Percentiles rank a stretch among this genome's conserved stretches.
These are phyloP conservation scores for Rhizopogon vesiculosus DNA, from an alignment of 768 basidiomycete species.

Conservation along the genomic window DNA sequence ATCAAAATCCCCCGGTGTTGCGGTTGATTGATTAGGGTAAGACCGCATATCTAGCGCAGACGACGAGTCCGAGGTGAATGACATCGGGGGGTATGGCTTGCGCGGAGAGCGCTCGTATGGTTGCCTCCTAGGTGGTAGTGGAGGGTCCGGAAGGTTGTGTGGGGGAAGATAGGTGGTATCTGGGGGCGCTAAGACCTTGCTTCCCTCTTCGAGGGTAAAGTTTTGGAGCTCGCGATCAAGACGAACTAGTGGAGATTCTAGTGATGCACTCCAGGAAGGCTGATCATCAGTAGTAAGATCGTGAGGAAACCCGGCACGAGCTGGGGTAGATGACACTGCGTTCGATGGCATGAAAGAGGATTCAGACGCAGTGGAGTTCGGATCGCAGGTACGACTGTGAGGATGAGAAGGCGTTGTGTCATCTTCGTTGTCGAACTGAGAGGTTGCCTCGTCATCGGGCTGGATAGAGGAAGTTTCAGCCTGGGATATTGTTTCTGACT, in stretches of 20 bases:
- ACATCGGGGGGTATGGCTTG: slow-evolving; percentile 24
- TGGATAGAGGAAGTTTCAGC: slow-evolving; percentile 4
- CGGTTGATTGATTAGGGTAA: slow-evolving; percentile 29
- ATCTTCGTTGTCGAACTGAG: slow-evolving; percentile 8
- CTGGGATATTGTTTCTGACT: slow-evolving; percentile 29
- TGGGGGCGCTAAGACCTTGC: slow-evolving; percentile 22
- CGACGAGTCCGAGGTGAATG: slow-evolving; percentile 30
- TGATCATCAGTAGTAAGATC: slow-evolving; percentile 42
- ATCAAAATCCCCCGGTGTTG: slow-evolving; percentile 36
- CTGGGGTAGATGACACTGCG: slow-evolving; percentile 78
- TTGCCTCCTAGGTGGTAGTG: slow-evolving; percentile 34
- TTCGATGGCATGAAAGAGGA: slow-evolving; percentile 72
- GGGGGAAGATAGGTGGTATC: slow-evolving; percentile 41
- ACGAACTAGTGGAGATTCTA: slow-evolving; percentile 71
- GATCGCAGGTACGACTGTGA: slow-evolving; percentile 21
- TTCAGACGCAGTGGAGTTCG: slow-evolving; percentile 53
- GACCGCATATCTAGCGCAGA: slow-evolving; percentile 47
- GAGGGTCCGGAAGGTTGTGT: slow-evolving; percentile 63
- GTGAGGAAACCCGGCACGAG: slow-evolving; percentile 29
- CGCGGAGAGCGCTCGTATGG: slow-evolving; percentile 24
- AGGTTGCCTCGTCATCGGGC: slow-evolving; percentile 11
- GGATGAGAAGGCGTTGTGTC: slow-evolving; percentile 9
- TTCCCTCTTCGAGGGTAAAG: slow-evolving; percentile 38
- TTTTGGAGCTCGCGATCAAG: slow-evolving; percentile 59
- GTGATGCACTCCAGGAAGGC: slow-evolving; percentile 66